phyloP scores from a whole-genome alignment of 352 stramenopile genomes.

The Pythium brachiatum region DNA sequence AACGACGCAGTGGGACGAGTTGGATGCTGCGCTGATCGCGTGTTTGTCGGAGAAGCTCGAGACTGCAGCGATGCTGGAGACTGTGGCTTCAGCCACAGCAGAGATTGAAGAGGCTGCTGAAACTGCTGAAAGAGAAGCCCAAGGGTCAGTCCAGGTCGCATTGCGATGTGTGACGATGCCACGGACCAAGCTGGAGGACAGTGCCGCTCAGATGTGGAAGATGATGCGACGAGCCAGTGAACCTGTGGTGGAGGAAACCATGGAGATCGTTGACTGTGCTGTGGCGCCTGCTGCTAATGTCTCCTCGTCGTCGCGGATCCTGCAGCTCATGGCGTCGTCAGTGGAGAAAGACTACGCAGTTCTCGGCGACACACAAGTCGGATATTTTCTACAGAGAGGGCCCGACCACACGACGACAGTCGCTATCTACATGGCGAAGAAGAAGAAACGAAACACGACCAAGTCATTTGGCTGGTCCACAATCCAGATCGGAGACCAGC shows the following conservation, averaged over 20 bases:
- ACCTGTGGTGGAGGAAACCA: neutral
- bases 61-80: constrained; percentile 3
- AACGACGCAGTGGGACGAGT: constrained; percentile 9
- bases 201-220: constrained; percentile 3
- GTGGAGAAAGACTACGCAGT: constrained; percentile 2
- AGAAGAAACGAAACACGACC: neutral
- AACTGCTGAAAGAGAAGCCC: neutral
- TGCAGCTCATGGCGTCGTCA: constrained; percentile 17
- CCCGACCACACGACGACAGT: neutral
- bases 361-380: constrained; percentile 7
- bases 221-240: neutral
- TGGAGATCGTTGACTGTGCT: constrained; percentile 10
- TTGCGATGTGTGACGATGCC: constrained; percentile 6
- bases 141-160: neutral
- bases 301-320: neutral
- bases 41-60: constrained; percentile 12
- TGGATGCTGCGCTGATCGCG: constrained; percentile 15
- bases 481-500: constrained; percentile 34
- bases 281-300: neutral
- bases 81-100: neutral
- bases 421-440: constrained; percentile 1
- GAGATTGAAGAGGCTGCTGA: constrained; percentile 7
- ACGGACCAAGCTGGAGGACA: constrained; percentile 6
- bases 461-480: constrained; percentile 4
- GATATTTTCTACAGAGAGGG: constrained; percentile 1